Evolutionary conservation across 2,329 filamentous ascomycete genomes (phyloP), one percentile per base, ranked within the genome.

Genomic region (Fusarium torulosum): DNA sequence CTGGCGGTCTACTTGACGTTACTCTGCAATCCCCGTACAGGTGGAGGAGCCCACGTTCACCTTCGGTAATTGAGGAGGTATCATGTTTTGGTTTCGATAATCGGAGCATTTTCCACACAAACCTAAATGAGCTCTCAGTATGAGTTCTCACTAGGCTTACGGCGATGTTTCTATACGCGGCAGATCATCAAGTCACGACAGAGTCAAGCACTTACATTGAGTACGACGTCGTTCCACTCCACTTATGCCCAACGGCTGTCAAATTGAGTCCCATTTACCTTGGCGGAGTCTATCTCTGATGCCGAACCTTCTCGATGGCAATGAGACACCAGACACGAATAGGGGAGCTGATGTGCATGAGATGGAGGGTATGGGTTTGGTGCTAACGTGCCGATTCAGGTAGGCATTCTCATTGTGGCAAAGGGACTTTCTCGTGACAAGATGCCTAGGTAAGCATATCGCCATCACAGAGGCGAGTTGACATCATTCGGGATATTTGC

Each of bases 1-100:
- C 65, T 69, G 65, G 65, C 65, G 65, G 65, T 68, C 65, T 67
- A 54, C 38, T 67, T 41, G 53, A 53, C 49, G 58, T 31, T 66
- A 54, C 63, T 33, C 58, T 38, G 50, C 25, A 35, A 59, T 64
- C 47, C 37, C 59, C 63, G 59, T 59, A 51, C 25, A 41, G 23
- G 49, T 67, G 64, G 50, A 59, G 41, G 53, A 66, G 35, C 46
- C 50, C 41, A 41, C 42, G 53, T 50, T 59, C 50, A 53, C 53
- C 40, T 46, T 47, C 59, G 53, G 59, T 64, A 64, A 64, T 59
- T 64, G 59, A 52, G 21, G 45, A 52, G 40, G 50, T 38, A 44
- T 47, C 42, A 56, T 46, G 45, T 41, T 64, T 58, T 29, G 46
- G 31, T 40, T 53, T 45, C 52, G 29, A 50, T 33, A 49, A 63